These are phyloP conservation scores for Aspergillus puulaauensis DNA, from an alignment of 2,329 filamentous ascomycete genomes.

Conservation along the genomic window DNA sequence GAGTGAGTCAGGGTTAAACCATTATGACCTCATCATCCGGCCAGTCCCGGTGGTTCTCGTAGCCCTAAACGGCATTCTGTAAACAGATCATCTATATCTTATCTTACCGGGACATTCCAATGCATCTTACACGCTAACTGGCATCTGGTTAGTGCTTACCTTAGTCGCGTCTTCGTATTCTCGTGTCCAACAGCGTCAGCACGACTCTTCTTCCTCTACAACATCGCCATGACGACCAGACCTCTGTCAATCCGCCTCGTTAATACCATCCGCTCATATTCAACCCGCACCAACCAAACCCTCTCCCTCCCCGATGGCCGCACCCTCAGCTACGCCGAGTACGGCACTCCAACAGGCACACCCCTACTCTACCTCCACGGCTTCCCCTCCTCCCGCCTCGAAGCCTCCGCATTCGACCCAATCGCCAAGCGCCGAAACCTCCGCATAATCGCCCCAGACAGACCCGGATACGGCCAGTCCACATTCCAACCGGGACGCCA, in stretches of 20 bases:
- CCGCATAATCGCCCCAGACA: slow-evolving; percentile 44
- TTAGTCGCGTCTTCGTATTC: no score
- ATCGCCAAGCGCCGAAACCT: slow-evolving; percentile 34
- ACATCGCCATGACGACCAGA: no score
- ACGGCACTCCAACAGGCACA: slow-evolving; percentile 34
- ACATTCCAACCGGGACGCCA: slow-evolving; percentile 37
- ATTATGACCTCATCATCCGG: background rate
- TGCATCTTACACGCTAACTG: no score
- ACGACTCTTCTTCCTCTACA: no score
- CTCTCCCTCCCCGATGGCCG: slow-evolving; percentile 37
- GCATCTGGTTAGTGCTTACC: no score
- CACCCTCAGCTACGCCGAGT: slow-evolving; percentile 45
- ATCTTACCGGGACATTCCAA: no score
- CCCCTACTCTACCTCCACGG: slow-evolving; percentile 47
- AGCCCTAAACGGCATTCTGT: no score
- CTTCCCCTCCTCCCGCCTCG: slow-evolving; percentile 44
- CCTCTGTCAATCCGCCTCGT: no score
- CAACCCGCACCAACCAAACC: slow-evolving; percentile 13
- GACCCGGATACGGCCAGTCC: slow-evolving; percentile 46
- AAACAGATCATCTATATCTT: no score
- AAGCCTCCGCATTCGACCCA: slow-evolving; percentile 36
- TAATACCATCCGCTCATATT: no score
- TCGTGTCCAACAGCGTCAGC: no score
- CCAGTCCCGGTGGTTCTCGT: no score
- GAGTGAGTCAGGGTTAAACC: background rate